Evolutionary conservation across 176 grass and related monocot species (phyloP), one percentile per base, ranked within the genome.

Genomic region (Saccharum spontaneum): DNA sequence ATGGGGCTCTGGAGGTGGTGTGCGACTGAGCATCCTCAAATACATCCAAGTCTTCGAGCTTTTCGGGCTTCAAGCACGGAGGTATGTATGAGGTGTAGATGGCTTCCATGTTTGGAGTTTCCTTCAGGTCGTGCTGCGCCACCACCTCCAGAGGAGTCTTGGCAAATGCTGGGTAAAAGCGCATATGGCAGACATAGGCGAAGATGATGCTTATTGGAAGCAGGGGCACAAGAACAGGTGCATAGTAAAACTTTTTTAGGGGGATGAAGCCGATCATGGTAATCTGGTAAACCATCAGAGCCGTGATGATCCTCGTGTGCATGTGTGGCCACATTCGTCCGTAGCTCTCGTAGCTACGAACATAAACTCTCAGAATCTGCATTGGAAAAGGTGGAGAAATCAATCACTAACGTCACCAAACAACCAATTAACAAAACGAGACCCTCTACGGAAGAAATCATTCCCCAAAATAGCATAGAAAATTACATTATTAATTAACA

Each of bases 241-340:
- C 39, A 15, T 91, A 97, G 0, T 0, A 0, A 43, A 99, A 99
- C 66, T 64, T 0, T 16, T 92, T 96, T 52, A 94, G 36, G 24
- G 0, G 1, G n/a, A 99, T 86, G 76, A 82, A 80, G 37, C 97
- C 97, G 23, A 99, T 5, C 97, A 99, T 99, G 75, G 97, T 94
- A 28, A 13, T 34, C 81, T 99, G 97, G 73, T 96, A 99, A 55
- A 99, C 59, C 30, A 97, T 44, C 23, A 99, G 87, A 77, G 91
- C 67, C 12, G 84, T 79, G 14, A 97, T 22, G 62, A 99, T 90
- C 59, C 97, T 87, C 0, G 72, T 83, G 75, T 99, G 93, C 76
- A 99, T 92, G 92, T 99, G 97, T 30, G 97, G 94, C 97, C 97
- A 99, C 94, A 97, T 97, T 78, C 92, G 86, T 1, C 97, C 97